A percentile compares a stretch with the other conserved stretches of the same genome.
These are phyloP conservation scores for Blumeria hordei DNA, from an alignment of 2,329 filamentous ascomycete species.

Conservation along the genomic window DNA sequence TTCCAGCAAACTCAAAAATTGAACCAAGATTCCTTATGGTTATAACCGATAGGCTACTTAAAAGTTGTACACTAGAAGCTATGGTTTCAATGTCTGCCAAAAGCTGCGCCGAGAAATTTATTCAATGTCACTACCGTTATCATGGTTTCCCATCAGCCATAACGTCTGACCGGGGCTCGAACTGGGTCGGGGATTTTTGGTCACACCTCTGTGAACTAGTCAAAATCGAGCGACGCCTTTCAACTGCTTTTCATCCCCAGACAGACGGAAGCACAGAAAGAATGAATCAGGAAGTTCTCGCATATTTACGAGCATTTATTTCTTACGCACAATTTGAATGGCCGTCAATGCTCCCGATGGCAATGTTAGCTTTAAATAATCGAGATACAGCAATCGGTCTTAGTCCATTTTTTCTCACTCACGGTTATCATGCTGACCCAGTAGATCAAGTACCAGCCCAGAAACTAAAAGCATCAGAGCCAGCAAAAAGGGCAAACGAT, in stretches of 20 bases:
- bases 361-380: background rate
- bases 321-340: background rate
- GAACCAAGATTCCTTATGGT: background rate
- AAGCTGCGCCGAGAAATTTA: no score
- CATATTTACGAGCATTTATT: background rate
- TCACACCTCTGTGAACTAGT: background rate
- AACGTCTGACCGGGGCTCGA: background rate
- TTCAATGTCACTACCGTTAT: background rate
- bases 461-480: background rate
- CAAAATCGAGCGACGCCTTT: background rate
- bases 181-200: background rate
- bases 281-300: background rate
- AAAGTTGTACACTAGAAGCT: background rate
- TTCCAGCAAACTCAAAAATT: background rate
- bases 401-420: background rate
- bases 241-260: background rate
- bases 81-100: background rate
- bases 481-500: background rate
- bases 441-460: background rate
- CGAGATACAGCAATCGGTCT: background rate
- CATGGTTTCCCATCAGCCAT: background rate
- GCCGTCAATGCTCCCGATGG: background rate
- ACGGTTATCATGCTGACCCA: background rate
- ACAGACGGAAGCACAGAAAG: background rate
- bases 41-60: background rate